Evolutionary conservation across 345 rosid species (phyloP).

Genomic region (Arabis alpina): DNA sequence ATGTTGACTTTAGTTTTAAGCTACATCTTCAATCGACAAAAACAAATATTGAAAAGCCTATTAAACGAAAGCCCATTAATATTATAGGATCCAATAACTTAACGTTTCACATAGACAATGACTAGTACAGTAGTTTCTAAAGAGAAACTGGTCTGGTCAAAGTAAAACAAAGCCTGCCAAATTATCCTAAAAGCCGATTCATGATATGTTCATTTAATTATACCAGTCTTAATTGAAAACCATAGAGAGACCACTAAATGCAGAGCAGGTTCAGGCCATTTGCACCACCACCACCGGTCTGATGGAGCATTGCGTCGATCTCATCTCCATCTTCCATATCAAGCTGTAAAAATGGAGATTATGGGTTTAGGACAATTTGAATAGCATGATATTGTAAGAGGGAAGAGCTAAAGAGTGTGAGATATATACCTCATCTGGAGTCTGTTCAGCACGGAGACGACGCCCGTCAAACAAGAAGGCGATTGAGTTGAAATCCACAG

Average conservation of each 20-base stretch:
- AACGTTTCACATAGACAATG: conserved; percentile 17
- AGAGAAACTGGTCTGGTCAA: conserved; percentile 12
- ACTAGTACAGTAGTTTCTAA: conserved; percentile 3
- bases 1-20: conserved; percentile 11
- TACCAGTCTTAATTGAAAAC: not conserved
- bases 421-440: conserved; percentile 80
- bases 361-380: not conserved
- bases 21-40: not conserved
- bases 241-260: conserved; percentile 16
- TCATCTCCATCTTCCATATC: conserved; percentile 97
- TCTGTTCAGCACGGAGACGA: conserved; percentile 82
- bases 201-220: conserved; percentile 10
- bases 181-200: conserved; percentile 26
- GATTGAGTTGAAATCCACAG: conserved; percentile 73
- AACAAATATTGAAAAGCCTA: not conserved
- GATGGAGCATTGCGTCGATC: conserved; percentile 89
- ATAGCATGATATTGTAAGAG: not conserved
- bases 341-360: conserved; percentile 48
- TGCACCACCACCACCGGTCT: conserved; percentile 62
- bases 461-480: conserved; percentile 93
- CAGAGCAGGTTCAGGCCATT: conserved; percentile 36
- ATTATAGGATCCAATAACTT: conserved; percentile 25
- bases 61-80: conserved; percentile 22
- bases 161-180: conserved; percentile 18
- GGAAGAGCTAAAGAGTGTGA: not conserved